phyloP scores from a whole-genome alignment of 768 basidiomycete species.

The Mycena latifolia region DNA sequence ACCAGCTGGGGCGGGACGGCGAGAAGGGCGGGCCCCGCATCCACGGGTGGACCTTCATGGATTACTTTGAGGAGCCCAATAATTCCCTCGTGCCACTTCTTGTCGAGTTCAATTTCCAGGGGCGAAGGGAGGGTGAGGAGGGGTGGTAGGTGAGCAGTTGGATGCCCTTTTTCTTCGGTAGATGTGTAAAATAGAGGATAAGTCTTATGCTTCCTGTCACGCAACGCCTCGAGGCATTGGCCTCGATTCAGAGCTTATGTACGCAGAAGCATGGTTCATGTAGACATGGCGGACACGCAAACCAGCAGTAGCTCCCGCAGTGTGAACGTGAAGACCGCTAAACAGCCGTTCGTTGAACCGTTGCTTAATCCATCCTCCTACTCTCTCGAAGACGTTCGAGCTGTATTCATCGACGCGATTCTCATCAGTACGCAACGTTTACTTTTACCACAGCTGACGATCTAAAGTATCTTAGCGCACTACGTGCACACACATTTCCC shows the following conservation, averaged over 20 bases:
- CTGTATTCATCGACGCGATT: not conserved
- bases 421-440: not conserved
- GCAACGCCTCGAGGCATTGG: too few species aligned
- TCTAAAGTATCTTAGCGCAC: not conserved
- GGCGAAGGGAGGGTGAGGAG: conserved; percentile 43
- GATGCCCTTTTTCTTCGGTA: too few species aligned
- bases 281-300: too few species aligned
- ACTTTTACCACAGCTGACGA: too few species aligned
- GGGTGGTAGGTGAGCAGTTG: not conserved
- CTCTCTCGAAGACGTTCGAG: conserved; percentile 1
- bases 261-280: too few species aligned
- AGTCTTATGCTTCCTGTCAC: too few species aligned
- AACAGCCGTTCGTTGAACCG: conserved; percentile 8
- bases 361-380: not conserved
- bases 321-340: not conserved
- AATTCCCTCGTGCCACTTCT: conserved; percentile 71
- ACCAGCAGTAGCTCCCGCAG: not conserved
- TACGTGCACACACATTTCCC: conserved; percentile 15
- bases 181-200: not conserved
- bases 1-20: conserved; percentile 53
- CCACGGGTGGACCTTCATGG: conserved; percentile 83
- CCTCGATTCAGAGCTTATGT: too few species aligned
- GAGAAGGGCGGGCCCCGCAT: conserved; percentile 55
- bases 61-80: conserved; percentile 76
- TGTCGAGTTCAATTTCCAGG: conserved; percentile 84